Evolutionary conservation across 2,329 filamentous ascomycete genomes (phyloP).

Genomic region (Xylaria sp.): DNA sequence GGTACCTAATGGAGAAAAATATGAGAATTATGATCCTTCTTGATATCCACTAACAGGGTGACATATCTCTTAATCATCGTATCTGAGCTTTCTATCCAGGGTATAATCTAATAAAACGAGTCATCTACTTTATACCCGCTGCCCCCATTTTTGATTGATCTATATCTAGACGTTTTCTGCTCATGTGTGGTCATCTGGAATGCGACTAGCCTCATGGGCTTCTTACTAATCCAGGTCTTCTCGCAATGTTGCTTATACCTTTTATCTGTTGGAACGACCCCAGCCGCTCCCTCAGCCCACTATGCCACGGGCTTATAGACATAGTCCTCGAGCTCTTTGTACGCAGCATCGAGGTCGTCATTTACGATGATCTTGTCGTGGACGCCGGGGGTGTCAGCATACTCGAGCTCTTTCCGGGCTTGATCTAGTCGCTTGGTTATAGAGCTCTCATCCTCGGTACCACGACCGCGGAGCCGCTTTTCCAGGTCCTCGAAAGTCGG

Average conservation of each 20-base stretch:
- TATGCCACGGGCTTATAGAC: constrained; percentile 53
- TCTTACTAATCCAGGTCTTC: constrained; percentile 2
- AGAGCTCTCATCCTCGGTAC: constrained; percentile 80
- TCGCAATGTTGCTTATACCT: constrained; percentile 12
- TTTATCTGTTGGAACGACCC: constrained; percentile 14
- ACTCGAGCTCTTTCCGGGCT: constrained; percentile 80
- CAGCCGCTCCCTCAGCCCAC: constrained; percentile 8
- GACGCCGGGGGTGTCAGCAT: constrained; percentile 72
- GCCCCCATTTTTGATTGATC: constrained; percentile 21
- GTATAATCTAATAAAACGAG: constrained; percentile 33
- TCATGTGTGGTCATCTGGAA: constrained; percentile 17
- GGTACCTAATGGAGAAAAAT: constrained; percentile 55
- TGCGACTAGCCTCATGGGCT: not conserved
- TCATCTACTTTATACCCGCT: constrained; percentile 24
- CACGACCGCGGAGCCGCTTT: constrained; percentile 75
- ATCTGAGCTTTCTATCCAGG: constrained; percentile 31
- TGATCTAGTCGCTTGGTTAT: constrained; percentile 76
- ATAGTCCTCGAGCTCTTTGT: constrained; percentile 63
- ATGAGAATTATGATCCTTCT: constrained; percentile 45
- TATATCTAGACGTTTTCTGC: constrained; percentile 22
- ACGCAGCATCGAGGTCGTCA: constrained; percentile 65
- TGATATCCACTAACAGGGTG: constrained; percentile 2
- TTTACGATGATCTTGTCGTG: constrained; percentile 75
- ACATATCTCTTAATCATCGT: constrained; percentile 2
- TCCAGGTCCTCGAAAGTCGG: constrained; percentile 81